Percentiles rank a stretch among this genome's conserved stretches.
These are phyloP conservation scores for Hyaloscypha variabilis DNA, from an alignment of 495 filamentous ascomycete species.

Conservation along the genomic window DNA sequence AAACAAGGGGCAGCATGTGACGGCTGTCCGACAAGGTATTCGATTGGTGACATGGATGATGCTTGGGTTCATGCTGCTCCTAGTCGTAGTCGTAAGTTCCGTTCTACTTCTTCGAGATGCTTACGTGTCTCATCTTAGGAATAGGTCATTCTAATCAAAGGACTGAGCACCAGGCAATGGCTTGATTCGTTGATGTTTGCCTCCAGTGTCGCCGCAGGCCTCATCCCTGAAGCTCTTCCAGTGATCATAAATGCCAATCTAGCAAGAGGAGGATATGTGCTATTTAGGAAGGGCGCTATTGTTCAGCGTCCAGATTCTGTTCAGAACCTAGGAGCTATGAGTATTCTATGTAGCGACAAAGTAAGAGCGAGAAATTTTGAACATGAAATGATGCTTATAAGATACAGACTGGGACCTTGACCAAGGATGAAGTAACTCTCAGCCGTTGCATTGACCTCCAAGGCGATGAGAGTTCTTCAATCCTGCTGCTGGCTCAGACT, in stretches of 20 bases:
- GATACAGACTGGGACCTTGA: slow-evolving; percentile 13
- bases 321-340: slow-evolving; percentile 13
- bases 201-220: slow-evolving; percentile 1
- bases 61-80: slow-evolving; percentile 4
- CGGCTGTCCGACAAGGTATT: slow-evolving; percentile 10
- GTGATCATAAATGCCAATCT: slow-evolving; percentile 14
- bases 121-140: neutral
- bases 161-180: slow-evolving; percentile 3
- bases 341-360: slow-evolving; percentile 15
- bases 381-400: too few relatives aligned
- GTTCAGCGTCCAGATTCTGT: slow-evolving; percentile 18
- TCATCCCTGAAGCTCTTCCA: slow-evolving; percentile 16
- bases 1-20: slow-evolving; percentile 14
- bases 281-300: slow-evolving; percentile 9
- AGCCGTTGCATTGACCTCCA: neutral
- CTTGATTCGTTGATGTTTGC: neutral
- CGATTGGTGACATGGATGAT: slow-evolving; percentile 14
- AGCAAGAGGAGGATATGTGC: slow-evolving; percentile 2
- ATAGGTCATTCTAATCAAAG: slow-evolving; percentile 5
- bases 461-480: neutral
- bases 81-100: slow-evolving; percentile 6
- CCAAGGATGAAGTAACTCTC: slow-evolving; percentile 13
- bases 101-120: neutral
- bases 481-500: slow-evolving; percentile 2
- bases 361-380: neutral